phyloP scores from a whole-genome alignment of 257 asterid genomes.

The Primulina eburnea region DNA sequence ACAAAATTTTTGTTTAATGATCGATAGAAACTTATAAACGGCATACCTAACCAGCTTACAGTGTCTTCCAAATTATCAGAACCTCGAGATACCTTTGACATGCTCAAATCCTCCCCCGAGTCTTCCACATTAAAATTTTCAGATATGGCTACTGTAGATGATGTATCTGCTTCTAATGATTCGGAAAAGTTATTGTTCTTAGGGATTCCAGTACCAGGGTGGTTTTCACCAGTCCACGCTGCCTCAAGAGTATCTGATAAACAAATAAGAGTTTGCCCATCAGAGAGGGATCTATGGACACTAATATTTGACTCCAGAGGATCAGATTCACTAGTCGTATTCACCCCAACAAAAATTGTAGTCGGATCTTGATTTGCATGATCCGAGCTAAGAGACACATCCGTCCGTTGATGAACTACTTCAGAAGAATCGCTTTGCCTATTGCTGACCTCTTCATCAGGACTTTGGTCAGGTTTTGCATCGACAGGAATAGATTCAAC shows the following conservation, averaged over 20 bases:
- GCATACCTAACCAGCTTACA: constrained; percentile 63
- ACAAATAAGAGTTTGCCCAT: constrained; percentile 60
- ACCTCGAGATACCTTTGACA: constrained; percentile 39
- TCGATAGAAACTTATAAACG: constrained; percentile 67
- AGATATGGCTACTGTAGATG: constrained; percentile 34
- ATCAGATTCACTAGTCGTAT: constrained; percentile 34
- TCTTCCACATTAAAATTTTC: constrained; percentile 51
- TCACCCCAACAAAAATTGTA: constrained; percentile 32
- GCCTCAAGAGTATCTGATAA: constrained; percentile 85
- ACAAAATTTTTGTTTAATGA: constrained; percentile 57
- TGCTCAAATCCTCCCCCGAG: constrained; percentile 38
- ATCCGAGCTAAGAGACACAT: constrained; percentile 25
- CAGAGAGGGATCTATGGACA: constrained; percentile 55
- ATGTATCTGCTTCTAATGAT: constrained; percentile 36
- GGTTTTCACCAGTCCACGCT: constrained; percentile 85
- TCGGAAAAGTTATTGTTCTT: constrained; percentile 40
- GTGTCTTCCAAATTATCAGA: constrained; percentile 54
- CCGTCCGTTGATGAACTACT: constrained; percentile 32
- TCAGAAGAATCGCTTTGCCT: constrained; percentile 26
- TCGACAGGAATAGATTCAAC: constrained; percentile 33
- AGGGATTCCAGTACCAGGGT: constrained; percentile 31
- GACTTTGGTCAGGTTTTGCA: constrained; percentile 35
- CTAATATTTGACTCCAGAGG: constrained; percentile 39
- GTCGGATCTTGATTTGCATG: constrained; percentile 28
- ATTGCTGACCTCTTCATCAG: constrained; percentile 27